Evolutionary conservation across 2,329 filamentous ascomycete species (phyloP), one percentile per base, ranked within the genome.

Genomic region (Ascochyta rabiei): DNA sequence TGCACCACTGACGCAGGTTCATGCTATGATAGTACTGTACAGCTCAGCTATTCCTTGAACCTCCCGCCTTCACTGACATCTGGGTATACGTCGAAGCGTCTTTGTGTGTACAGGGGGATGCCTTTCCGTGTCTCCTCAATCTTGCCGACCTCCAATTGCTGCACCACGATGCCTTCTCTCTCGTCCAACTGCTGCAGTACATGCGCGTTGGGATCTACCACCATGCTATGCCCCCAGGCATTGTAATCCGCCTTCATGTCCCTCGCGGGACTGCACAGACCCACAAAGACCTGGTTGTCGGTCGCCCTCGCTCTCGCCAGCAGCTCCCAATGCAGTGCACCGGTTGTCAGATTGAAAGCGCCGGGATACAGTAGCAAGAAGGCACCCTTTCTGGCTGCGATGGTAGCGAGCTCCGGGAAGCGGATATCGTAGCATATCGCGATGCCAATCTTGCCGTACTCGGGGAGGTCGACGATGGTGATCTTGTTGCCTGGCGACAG

Each of bases 391-490:
- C 95, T 84, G 18, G 93, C 91, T 0, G 93, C 93, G 52, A 98
- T 88, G 72, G 86, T 95, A 3, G 92, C 95, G 10, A 96, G 82
- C 78, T 98, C 95, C 0, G 95, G 93, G 80, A 99, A 99, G 35
- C 95, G 91, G 50, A 99, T 86, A 77, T 99, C 95, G 79, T 99
- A 99, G 83, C 95, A 99, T 72, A 99, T 98, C 28, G 90, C 93
- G 4, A 99, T 80, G 4, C 86, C 92, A 59, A 99, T 85, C 73
- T 86, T 89, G 56, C 95, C 95, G 75, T 96, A 96, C 62, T 89
- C 91, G 3, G 93, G 91, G 26, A 97, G 80, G 62, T 96, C 89
- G 23, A 98, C 82, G 3, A 98, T 77, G 0, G 93, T 96, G 56
- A 97, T 78, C 71, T 90, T 88, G 78, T 93, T 89, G 0, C 95